Evolutionary conservation across 2,329 filamentous ascomycete species (phyloP).

Genomic region (Apiospora saccharicola): DNA sequence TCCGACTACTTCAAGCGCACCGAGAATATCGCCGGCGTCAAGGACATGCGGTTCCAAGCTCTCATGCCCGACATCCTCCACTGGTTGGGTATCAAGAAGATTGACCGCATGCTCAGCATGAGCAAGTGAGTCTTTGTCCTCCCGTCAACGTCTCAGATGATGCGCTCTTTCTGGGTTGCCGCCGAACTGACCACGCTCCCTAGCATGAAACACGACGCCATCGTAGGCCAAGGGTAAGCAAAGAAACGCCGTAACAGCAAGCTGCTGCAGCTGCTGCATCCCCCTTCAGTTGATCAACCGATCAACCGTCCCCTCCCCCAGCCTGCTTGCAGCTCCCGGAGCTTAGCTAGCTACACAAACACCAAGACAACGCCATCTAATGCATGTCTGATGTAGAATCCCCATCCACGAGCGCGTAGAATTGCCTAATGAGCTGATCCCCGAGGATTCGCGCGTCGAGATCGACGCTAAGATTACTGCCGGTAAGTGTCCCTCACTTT

Average conservation of each 20-base stretch:
- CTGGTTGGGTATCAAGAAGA: conserved; percentile 98
- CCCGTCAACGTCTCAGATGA: background rate
- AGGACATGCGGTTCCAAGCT: conserved; percentile 97
- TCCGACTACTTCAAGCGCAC: conserved; percentile 96
- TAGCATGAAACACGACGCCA: conserved; percentile 91
- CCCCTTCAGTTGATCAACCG: conserved; percentile 6
- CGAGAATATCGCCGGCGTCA: conserved; percentile 98
- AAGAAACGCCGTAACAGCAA: conserved; percentile 31
- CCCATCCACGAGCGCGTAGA: conserved; percentile 90
- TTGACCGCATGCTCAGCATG: conserved; percentile 98
- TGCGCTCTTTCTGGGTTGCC: background rate
- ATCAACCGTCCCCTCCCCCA: conserved; percentile 21
- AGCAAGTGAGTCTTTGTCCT: conserved; percentile 72
- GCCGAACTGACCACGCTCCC: conserved; percentile 26
- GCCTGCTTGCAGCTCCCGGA: conserved; percentile 27
- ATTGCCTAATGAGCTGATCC: conserved; percentile 92
- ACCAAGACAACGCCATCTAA: conserved; percentile 2
- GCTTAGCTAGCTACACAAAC: conserved; percentile 1
- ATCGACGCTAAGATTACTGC: conserved; percentile 99
- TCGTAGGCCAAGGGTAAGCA: conserved; percentile 78
- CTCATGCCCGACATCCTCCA: conserved; percentile 98
- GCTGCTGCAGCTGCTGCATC: background rate
- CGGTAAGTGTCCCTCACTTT: conserved; percentile 60
- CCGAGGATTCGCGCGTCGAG: conserved; percentile 93
- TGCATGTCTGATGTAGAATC: conserved; percentile 56